Evolutionary conservation across 129 eudicot species (phyloP), one percentile per base, ranked within the genome.

Genomic region (Centrapalus pauciflorus): DNA sequence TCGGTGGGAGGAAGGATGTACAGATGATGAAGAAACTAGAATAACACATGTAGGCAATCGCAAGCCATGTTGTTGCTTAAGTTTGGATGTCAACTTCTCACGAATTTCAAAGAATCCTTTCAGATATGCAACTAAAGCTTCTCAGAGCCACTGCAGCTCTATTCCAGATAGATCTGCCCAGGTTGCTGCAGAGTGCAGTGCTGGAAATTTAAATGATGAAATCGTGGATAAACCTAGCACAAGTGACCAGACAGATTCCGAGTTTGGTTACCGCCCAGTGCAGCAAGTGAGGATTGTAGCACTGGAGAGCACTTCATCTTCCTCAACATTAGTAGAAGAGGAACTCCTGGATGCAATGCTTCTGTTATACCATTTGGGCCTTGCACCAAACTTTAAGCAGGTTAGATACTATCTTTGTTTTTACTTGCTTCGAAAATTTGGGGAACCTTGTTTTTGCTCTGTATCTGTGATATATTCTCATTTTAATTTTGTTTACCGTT

Each of bases 1-100:
- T 80, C 84, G 84, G 70, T 94, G 99, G 99, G 97, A 94, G 62
- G 99, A 94, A 86, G 99, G 99, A 35, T 94, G 97, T 45, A 77
- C 79, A 83, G 97, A 89, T 74, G 83, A 84, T 70, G 84, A 78
- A 69, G 95, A 84, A 76, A 81, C 69, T 28, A 84, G 79, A 79
- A 82, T 75, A 38, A 80, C 97, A 27, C 99, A 94, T 73, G 13
- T 50, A 37, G 77, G 86, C 43, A 79, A 70, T 35, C 85, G 66
- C 64, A 89, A 89, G 64, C 99, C 99, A 0, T 89, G 99, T 77
- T 94, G 99, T 67, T 94, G 99, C 77, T 84, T 90, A 55, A 80
- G 87, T 83, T 78, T 76, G 73, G 99, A 89, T 78, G 64, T 19
- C 37, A 86, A 89, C 59, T 78, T 79, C 61, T 67, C 90, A 58